Percentiles rank a stretch among this genome's conserved stretches.
Evolutionary conservation across 176 grass and related monocot species (phyloP).

Genomic region (Dendrocalamus sinicus): DNA sequence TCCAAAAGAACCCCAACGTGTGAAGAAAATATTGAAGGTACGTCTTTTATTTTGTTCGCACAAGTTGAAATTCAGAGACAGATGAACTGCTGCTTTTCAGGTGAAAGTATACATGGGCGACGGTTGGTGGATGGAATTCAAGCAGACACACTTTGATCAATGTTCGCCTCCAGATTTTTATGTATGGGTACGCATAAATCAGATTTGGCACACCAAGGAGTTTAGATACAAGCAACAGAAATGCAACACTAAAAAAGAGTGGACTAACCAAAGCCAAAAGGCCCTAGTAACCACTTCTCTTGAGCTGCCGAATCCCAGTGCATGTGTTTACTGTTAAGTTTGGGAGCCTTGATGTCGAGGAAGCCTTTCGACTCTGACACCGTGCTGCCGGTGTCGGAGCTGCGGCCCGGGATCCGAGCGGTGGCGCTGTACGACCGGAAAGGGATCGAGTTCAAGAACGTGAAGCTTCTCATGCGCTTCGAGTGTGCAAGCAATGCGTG

Average conservation of each 20-base stretch:
- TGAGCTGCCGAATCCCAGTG: not conserved
- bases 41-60: not conserved
- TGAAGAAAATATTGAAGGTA: slow-evolving; percentile 74
- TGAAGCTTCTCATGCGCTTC: slow-evolving; percentile 88
- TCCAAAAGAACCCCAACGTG: slow-evolving; percentile 54
- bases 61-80: not conserved
- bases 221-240: not conserved
- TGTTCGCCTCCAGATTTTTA: slow-evolving; percentile 98
- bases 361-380: not conserved
- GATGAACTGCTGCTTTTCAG: slow-evolving; percentile 37
- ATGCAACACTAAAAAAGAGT: not conserved
- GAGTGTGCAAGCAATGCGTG: slow-evolving; percentile 1
- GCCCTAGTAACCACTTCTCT: not conserved
- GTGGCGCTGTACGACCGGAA: slow-evolving; percentile 71
- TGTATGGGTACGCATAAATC: slow-evolving; percentile 49
- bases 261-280: not conserved
- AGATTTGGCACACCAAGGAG: not conserved
- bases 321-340: not conserved
- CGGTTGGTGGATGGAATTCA: slow-evolving; percentile 90
- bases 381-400: slow-evolving; percentile 67
- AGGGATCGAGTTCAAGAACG: slow-evolving; percentile 61
- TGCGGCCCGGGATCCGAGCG: slow-evolving; percentile 75
- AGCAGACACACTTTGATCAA: slow-evolving; percentile 77
- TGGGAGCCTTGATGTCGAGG: not conserved
- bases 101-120: slow-evolving; percentile 97